These are phyloP conservation scores for Lagenidium sp. DNA, from an alignment of 352 stramenopile genomes.

Conservation along the genomic window DNA sequence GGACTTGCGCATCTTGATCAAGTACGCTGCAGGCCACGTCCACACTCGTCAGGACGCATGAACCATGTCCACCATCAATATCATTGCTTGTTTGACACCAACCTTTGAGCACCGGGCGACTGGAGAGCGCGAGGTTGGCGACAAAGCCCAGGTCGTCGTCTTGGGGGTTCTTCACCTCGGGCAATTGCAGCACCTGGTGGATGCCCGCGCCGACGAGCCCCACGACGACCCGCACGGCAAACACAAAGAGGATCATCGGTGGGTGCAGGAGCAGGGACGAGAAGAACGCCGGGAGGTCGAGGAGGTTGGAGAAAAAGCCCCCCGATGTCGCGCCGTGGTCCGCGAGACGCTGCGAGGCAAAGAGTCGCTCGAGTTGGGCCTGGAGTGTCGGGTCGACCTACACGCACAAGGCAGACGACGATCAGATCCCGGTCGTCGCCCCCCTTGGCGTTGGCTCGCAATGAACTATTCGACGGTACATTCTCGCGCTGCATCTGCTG, in stretches of 20 bases:
- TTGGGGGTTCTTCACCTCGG: slow-evolving; percentile 51
- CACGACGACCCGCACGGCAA: slow-evolving; percentile 49
- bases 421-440: no score
- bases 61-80: background rate
- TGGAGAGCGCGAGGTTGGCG: slow-evolving; percentile 46
- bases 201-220: slow-evolving; percentile 21
- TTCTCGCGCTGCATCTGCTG: slow-evolving; percentile 68
- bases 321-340: slow-evolving; percentile 11
- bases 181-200: slow-evolving; percentile 34
- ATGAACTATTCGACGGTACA: no score
- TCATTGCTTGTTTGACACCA: background rate
- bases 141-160: slow-evolving; percentile 62
- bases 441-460: no score
- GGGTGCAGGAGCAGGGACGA: slow-evolving; percentile 37
- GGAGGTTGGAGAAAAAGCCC: slow-evolving; percentile 41
- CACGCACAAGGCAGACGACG: background rate
- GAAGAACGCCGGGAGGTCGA: slow-evolving; percentile 42
- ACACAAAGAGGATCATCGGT: slow-evolving; percentile 51
- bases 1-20: slow-evolving; percentile 56
- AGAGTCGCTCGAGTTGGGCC: slow-evolving; percentile 39
- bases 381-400: slow-evolving; percentile 25
- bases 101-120: slow-evolving; percentile 57
- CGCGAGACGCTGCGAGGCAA: slow-evolving; percentile 27
- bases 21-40: slow-evolving; percentile 26
- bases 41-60: background rate